Evolutionary conservation across 768 basidiomycete species (phyloP).

Genomic region (Crucibulum laeve): DNA sequence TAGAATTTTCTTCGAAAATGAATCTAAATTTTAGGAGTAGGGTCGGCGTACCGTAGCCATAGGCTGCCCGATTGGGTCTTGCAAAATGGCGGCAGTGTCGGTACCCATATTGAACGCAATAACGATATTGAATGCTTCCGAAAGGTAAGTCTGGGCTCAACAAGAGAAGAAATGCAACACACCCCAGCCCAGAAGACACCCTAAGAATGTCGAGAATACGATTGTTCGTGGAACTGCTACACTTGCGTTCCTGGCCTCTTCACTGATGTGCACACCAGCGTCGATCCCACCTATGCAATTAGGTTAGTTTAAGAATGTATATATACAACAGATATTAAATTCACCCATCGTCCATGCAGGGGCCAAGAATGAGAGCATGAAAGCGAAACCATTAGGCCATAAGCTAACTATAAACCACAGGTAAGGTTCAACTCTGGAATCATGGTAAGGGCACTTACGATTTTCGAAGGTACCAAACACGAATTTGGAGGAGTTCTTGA

Average conservation of each 20-base stretch:
- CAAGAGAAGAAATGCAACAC: too few species aligned
- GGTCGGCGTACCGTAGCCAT: constrained; percentile 26
- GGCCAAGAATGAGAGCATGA: constrained; percentile 26
- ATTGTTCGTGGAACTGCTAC: constrained; percentile 53
- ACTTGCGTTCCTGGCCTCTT: constrained; percentile 50
- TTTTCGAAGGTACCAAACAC: constrained; percentile 32
- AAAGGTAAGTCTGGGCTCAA: too few species aligned
- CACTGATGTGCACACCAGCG: constrained; percentile 45
- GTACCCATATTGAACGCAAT: constrained; percentile 47
- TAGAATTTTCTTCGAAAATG: constrained; percentile 4
- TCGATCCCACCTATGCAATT: constrained; percentile 35
- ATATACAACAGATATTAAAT: constrained; percentile 13
- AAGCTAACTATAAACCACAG: constrained; percentile 25
- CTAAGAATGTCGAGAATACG: constrained; percentile 34
- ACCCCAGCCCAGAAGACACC: constrained; percentile 42
- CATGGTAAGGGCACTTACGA: constrained; percentile 12
- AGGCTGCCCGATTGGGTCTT: constrained; percentile 34
- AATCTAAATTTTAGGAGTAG: neutral
- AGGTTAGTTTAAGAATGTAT: constrained; percentile 29
- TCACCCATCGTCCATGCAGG: constrained; percentile 15
- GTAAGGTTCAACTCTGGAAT: neutral
- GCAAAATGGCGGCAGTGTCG: constrained; percentile 33
- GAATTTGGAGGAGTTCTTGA: constrained; percentile 28
- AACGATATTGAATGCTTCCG: constrained; percentile 40
- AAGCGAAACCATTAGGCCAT: constrained; percentile 42